Base-by-base conservation (phyloP, 192 early-diverging fungal species). In the Backusella liffmaniae region DNA sequence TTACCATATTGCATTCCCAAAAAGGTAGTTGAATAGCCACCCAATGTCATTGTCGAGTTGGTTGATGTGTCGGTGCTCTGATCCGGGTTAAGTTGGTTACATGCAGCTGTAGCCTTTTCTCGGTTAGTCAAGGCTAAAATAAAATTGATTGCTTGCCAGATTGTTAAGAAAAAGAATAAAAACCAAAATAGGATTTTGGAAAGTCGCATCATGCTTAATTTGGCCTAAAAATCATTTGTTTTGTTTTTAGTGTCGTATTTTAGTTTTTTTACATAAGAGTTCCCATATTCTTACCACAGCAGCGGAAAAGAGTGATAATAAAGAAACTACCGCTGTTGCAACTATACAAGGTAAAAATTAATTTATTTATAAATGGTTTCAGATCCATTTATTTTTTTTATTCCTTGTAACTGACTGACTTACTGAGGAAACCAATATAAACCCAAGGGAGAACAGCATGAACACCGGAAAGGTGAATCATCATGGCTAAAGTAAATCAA, bases 131-230 rank as follows among this genome's bases (percentile, higher is more conserved):
- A 49, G 1, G 77, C 49, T 10, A 79, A 59, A 42, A 73, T 62
- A 66, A 79, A 79, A 59, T 37, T 66, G 23, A 66, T 69, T 3
- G 77, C 66, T 21, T 79, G 72, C 77, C 77, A 79, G 46, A 79
- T 71, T 36, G 62, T 67, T 13, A 70, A 53, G 39, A 79, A 35
- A 30, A 70, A 36, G 23, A 59, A 70, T 42, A 79, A 44, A 15
- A 79, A 30, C 77, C 77, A 79, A 41, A 71, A 79, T 23, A 79
- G 26, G 32, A 74, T 29, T 56, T 74, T 79, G 18, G 67, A 70
- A 1, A 79, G 32, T 41, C 73, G 23, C 73, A 79, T 79, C 36
- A 79, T 30, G 21, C 34, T 46, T 30, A 79, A 68, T 26, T 79
- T 79, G 13, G 73, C 77, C 77, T 79, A 71, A 29, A 73, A 49